Evolutionary conservation across 805 yeast species (phyloP).

Genomic region (Aciculoconidium aculeatum): DNA sequence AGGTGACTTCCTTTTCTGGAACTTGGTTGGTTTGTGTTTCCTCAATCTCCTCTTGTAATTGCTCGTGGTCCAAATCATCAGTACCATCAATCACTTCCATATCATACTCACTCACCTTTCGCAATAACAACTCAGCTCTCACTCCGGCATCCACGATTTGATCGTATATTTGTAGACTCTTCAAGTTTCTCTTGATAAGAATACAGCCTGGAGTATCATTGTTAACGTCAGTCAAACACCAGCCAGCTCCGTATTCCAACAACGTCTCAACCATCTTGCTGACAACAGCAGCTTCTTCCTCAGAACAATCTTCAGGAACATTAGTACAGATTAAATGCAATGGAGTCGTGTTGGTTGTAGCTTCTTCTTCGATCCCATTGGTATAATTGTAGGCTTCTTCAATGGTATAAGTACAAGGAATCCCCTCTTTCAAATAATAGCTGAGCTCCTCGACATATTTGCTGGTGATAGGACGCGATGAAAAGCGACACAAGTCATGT

Average conservation of each 20-base stretch:
- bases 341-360: slow-evolving; percentile 62
- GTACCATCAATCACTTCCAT: slow-evolving; percentile 53
- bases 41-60: slow-evolving; percentile 10
- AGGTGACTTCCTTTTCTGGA: slow-evolving; percentile 10
- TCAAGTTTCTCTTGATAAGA: slow-evolving; percentile 46
- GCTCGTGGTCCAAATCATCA: slow-evolving; percentile 23
- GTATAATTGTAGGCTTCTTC: slow-evolving; percentile 66
- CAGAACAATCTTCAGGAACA: slow-evolving; percentile 40
- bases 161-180: slow-evolving; percentile 34
- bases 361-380: slow-evolving; percentile 32
- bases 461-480: slow-evolving; percentile 44
- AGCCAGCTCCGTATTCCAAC: slow-evolving; percentile 86
- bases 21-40: slow-evolving; percentile 5
- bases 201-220: slow-evolving; percentile 84
- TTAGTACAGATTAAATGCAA: slow-evolving; percentile 62
- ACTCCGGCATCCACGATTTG: slow-evolving; percentile 80
- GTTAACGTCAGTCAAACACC: slow-evolving; percentile 73
- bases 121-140: slow-evolving; percentile 74
- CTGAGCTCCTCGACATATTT: slow-evolving; percentile 43
- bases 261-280: slow-evolving; percentile 54
- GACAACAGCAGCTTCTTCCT: slow-evolving; percentile 40
- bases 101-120: slow-evolving; percentile 61
- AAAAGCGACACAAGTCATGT: slow-evolving; percentile 55
- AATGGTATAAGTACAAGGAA: slow-evolving; percentile 77
- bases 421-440: slow-evolving; percentile 50